Base-by-base conservation (phyloP, 495 filamentous ascomycete genomes). In the Podospora tetraspora region DNA sequence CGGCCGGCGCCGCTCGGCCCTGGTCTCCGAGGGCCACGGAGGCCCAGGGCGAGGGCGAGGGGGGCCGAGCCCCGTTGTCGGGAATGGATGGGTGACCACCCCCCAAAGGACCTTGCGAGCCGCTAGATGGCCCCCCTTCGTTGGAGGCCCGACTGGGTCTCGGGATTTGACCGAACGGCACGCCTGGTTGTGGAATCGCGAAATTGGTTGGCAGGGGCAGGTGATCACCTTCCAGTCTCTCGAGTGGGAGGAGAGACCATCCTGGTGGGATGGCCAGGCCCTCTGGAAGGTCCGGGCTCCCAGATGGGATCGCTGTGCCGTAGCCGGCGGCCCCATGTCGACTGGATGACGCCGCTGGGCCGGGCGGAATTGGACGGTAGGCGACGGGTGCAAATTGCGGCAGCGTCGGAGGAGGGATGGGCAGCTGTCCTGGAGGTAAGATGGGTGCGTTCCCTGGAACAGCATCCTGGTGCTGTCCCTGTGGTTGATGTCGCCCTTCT, bases 181-280 rank as follows among this genome's bases (percentile, higher is more conserved):
- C 52, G 22, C 21, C 56, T 67, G 71, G 25, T 66, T 57, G 57
- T 64, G 71, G 6, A 76, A 71, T 8, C 68, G n/a, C 57, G 3
- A 66, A 9, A 8, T 74, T 72, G 13, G 69, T 32, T 52, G 74
- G 71, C 32, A 68, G 43, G 29, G 69, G 71, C 32, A 67, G 34
- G 32, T 68, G 60, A 30, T 72, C 77, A 13, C 78, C 79, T n/a
- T 85, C 81, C 21, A 86, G 65, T 19, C 89, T 81, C 56, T 90
- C 84, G 12, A 93, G 81, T 63, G 90, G 90, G 34, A 90, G 78
- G 29, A 96, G 75, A 24, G 86, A 88, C 92, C 92, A 96, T 8
- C 92, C 92, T 57, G 84, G 81, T 2, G 92, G 92, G 30, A 96
- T 85, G 13, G 79, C 85, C 16, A 94, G 80, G 10, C 92, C 91